Percentiles rank a stretch among this genome's conserved stretches.
These are phyloP conservation scores for Fusarium redolens DNA, from an alignment of 2,329 filamentous ascomycete genomes.

Conservation along the genomic window DNA sequence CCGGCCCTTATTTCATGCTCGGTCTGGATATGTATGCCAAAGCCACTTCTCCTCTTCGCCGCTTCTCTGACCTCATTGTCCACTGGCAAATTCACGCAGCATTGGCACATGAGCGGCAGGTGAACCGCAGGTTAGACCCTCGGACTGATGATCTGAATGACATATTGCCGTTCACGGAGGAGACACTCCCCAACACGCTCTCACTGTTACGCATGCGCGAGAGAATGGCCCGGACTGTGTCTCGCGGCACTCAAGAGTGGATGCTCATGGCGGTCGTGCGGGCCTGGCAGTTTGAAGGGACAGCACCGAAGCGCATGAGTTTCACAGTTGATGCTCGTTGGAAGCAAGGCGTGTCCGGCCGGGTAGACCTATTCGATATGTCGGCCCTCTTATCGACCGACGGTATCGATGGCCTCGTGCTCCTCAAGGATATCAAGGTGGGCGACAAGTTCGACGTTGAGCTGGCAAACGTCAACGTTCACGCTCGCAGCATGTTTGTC, in stretches of 20 bases:
- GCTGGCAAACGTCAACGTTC: constrained; percentile 65
- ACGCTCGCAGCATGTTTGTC: constrained; percentile 58
- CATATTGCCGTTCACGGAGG: constrained; percentile 60
- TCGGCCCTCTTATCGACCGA: constrained; percentile 55
- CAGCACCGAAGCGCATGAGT: constrained; percentile 60
- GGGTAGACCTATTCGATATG: constrained; percentile 64
- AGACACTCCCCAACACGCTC: constrained; percentile 57
- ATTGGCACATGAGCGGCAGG: constrained; percentile 59
- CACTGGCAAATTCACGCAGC: constrained; percentile 76
- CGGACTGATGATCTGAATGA: constrained; percentile 45
- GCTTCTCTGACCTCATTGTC: constrained; percentile 70
- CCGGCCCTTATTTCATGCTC: constrained; percentile 67
- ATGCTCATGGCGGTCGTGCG: constrained; percentile 70
- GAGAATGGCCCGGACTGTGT: constrained; percentile 59
- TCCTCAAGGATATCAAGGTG: constrained; percentile 56
- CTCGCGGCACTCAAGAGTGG: constrained; percentile 63
- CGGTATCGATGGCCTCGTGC: constrained; percentile 52
- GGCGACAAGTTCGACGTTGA: constrained; percentile 69
- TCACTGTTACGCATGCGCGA: constrained; percentile 65
- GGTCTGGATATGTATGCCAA: constrained; percentile 72
- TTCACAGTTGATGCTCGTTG: constrained; percentile 59
- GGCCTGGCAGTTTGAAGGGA: constrained; percentile 66
- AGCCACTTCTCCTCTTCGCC: constrained; percentile 73
- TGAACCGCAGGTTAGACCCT: constrained; percentile 41
- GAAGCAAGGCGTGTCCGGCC: constrained; percentile 52